Conservation (phyloP, 305 asterid genomes). For the Petunia hybrid region DNA sequence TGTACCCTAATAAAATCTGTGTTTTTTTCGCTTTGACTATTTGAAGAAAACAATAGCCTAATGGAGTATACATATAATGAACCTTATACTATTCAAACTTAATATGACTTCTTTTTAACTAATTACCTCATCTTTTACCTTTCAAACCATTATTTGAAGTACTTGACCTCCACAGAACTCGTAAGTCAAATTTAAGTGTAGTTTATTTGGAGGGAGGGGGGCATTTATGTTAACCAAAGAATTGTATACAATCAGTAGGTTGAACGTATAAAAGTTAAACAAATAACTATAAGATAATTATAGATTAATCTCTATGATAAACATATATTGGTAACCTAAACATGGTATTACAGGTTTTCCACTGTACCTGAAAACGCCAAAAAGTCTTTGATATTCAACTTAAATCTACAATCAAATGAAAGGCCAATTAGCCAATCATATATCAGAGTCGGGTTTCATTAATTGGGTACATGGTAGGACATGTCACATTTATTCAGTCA, state of each 20-base stretch:
- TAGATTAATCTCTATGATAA: no score
- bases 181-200: neutral
- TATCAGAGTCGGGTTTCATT: conserved; percentile 15
- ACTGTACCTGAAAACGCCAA: no score
- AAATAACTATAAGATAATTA: no score
- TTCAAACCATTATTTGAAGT: neutral
- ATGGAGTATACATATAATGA: neutral
- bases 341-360: neutral
- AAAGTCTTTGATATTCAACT: neutral
- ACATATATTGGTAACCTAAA: neutral
- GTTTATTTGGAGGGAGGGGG: neutral
- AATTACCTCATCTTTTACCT: neutral
- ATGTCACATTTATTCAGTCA: neutral
- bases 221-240: neutral
- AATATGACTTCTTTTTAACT: neutral
- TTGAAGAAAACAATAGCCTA: neutral
- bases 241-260: neutral
- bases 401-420: neutral
- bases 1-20: neutral
- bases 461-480: conserved; percentile 21
- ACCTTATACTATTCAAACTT: neutral
- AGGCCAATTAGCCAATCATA: neutral
- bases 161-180: neutral
- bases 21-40: neutral
- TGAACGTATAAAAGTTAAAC: neutral